Percentiles rank a stretch among this genome's conserved stretches.
Evolutionary conservation across 1,284 basidiomycete genomes (phyloP).

Genomic region (Apiotrichum gracile): DNA sequence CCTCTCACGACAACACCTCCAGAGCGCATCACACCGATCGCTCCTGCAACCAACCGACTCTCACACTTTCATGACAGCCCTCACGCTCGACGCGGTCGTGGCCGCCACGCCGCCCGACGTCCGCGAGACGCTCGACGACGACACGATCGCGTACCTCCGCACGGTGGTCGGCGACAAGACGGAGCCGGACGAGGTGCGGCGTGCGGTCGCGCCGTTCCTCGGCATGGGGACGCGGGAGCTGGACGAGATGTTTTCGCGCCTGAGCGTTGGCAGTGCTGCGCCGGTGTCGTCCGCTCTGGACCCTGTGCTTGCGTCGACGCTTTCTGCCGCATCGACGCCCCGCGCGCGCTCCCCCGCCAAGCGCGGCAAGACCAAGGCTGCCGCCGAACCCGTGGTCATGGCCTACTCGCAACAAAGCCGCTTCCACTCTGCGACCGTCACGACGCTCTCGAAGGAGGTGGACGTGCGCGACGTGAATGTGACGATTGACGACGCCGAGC

Average conservation of each 20-base stretch:
- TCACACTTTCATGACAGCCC: neutral
- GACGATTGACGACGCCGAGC: conserved; percentile 51
- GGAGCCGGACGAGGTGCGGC: neutral
- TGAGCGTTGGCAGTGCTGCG: neutral
- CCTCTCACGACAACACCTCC: no score
- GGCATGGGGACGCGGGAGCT: conserved; percentile 8
- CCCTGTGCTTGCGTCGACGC: neutral
- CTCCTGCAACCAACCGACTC: no score
- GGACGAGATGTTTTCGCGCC: conserved; percentile 9
- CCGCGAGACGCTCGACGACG: conserved; percentile 14
- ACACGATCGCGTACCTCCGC: conserved; percentile 7
- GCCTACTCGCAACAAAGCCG: conserved; percentile 46
- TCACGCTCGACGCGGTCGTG: conserved; percentile 12
- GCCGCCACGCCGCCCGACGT: conserved; percentile 7
- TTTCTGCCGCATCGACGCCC: neutral
- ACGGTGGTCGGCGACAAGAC: conserved; percentile 4
- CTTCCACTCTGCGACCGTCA: conserved; percentile 52
- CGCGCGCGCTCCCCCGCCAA: neutral
- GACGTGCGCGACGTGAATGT: conserved; percentile 53
- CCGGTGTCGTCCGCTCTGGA: neutral
- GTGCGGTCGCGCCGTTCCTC: conserved; percentile 12
- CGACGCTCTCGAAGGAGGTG: conserved; percentile 47
- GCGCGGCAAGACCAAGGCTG: neutral
- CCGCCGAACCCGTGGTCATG: neutral
- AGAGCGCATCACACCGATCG: no score